A percentile compares a stretch with the other conserved stretches of the same genome.
These are phyloP conservation scores for Acorus gramineus DNA, from an alignment of 106 monocot species.

Conservation along the genomic window DNA sequence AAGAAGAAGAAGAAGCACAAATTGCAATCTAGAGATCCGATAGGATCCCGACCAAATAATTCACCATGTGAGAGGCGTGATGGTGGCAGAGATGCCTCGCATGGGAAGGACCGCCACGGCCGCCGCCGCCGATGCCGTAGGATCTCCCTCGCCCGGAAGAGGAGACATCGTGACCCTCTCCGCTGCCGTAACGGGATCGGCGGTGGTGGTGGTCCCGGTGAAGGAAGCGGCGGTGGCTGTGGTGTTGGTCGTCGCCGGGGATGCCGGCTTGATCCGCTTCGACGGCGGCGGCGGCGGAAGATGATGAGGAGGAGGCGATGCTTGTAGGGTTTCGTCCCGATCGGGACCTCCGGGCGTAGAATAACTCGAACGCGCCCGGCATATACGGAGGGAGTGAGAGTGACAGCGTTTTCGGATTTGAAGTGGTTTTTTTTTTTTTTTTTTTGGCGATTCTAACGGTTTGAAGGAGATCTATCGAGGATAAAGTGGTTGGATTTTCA, in stretches of 20 bases:
- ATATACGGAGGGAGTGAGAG: background rate
- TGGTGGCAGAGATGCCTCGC: background rate
- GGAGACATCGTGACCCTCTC: too few relatives aligned
- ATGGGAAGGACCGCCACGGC: background rate
- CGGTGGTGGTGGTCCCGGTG: background rate
- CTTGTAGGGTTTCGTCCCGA: constrained; percentile 1
- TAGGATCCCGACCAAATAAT: too few relatives aligned
- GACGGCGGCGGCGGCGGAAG: background rate
- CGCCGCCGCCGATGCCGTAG: too few relatives aligned
- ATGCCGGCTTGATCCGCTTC: background rate
- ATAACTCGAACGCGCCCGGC: constrained; percentile 1
- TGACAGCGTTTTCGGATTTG: too few relatives aligned
- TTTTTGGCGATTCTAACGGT: too few relatives aligned
- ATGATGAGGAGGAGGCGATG: background rate
- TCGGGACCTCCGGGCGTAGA: background rate
- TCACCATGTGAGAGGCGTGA: too few relatives aligned
- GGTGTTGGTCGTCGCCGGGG: background rate
- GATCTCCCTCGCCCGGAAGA: too few relatives aligned
- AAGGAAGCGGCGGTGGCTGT: background rate
- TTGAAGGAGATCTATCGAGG: too few relatives aligned
- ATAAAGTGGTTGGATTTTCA: too few relatives aligned
- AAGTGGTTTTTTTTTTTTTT: too few relatives aligned
- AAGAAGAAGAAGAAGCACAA: too few relatives aligned
- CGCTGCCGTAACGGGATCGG: background rate
- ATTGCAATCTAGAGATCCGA: too few relatives aligned